phyloP scores from a whole-genome alignment of 2,329 filamentous ascomycete species.

The Penicillium palitans region DNA sequence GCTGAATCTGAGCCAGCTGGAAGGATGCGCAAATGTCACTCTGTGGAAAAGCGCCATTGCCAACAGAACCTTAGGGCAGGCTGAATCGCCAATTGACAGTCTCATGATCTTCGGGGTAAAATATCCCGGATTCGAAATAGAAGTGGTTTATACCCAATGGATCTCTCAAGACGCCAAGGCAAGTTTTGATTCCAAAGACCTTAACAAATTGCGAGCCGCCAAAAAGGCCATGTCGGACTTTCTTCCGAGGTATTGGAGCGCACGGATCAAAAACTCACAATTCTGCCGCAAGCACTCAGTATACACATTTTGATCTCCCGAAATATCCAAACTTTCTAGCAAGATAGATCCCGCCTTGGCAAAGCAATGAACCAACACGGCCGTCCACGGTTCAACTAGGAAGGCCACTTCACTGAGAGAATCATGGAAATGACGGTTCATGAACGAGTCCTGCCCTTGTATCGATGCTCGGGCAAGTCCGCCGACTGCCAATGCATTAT shows the following conservation, averaged over 20 bases:
- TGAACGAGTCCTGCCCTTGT: constrained; percentile 28
- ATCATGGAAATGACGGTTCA: constrained; percentile 48
- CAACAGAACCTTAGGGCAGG: too few species aligned
- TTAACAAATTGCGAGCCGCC: constrained; percentile 41
- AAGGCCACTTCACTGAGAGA: constrained; percentile 57
- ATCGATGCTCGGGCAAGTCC: constrained; percentile 53
- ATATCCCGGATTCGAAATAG: too few species aligned
- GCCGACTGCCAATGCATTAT: constrained; percentile 50
- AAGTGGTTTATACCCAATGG: too few species aligned
- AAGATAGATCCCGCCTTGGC: constrained; percentile 48
- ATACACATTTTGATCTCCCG: neutral
- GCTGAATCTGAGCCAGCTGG: too few species aligned
- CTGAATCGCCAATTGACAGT: too few species aligned
- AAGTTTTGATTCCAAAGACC: constrained; percentile 28
- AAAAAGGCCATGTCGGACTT: constrained; percentile 56
- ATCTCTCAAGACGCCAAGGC: neutral
- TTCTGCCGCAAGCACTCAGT: constrained; percentile 23
- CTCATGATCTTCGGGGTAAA: too few species aligned
- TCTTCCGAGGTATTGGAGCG: constrained; percentile 56
- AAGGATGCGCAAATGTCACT: too few species aligned
- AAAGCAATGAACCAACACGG: constrained; percentile 56
- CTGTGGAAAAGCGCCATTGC: too few species aligned
- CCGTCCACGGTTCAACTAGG: constrained; percentile 62
- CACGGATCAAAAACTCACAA: constrained; percentile 53
- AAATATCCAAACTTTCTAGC: constrained; percentile 32